These are phyloP conservation scores for Selaginella tamariscina DNA, from an alignment of 75 land plant species.

Conservation along the genomic window DNA sequence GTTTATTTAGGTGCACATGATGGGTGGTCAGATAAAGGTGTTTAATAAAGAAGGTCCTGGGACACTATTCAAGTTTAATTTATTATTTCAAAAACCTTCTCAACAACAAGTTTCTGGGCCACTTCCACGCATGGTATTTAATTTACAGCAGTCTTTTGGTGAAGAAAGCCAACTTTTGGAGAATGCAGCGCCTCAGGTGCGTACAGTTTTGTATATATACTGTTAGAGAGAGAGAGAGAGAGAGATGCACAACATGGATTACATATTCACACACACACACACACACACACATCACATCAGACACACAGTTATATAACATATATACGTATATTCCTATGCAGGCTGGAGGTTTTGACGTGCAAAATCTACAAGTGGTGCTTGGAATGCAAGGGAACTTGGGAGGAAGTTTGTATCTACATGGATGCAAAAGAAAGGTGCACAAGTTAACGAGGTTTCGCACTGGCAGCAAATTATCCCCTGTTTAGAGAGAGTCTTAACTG, in stretches of 20 bases:
- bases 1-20: constrained; percentile 43
- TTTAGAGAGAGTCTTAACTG: background rate
- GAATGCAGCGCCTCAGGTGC: background rate
- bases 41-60: constrained; percentile 54
- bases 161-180: background rate
- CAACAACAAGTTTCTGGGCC: background rate
- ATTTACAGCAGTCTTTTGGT: background rate
- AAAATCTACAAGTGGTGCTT: constrained; percentile 35
- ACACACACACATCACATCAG: too few relatives aligned
- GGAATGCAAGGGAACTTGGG: constrained; percentile 38
- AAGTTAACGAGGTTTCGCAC: background rate
- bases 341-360: background rate
- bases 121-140: too few relatives aligned
- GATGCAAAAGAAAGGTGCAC: constrained; percentile 38
- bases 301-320: too few relatives aligned
- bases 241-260: background rate
- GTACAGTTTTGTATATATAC: too few relatives aligned
- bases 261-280: background rate
- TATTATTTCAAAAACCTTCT: constrained; percentile 28
- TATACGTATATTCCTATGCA: too few relatives aligned
- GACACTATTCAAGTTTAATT: constrained; percentile 66
- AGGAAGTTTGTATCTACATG: constrained; percentile 26
- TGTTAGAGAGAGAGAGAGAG: too few relatives aligned
- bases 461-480: background rate
- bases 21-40: constrained; percentile 74